These are phyloP conservation scores for Kwoniella europaea DNA, from an alignment of 768 basidiomycete genomes.

Conservation along the genomic window DNA sequence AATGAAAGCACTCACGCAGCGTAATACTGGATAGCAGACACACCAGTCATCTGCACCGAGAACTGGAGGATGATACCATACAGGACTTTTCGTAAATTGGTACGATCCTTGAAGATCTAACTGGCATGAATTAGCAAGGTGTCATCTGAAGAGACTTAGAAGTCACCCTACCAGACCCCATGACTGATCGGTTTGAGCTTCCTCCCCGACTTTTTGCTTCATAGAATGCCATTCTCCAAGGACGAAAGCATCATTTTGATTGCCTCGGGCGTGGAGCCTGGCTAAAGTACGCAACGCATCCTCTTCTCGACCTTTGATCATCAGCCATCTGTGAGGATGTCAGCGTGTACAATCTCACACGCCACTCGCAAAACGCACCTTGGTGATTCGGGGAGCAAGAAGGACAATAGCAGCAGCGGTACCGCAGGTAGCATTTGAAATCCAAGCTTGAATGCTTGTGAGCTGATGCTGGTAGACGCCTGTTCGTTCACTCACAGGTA, in stretches of 20 bases:
- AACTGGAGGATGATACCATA: slow-evolving; percentile 62
- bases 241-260: slow-evolving; percentile 63
- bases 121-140: slow-evolving; percentile 52
- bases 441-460: slow-evolving; percentile 61
- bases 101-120: slow-evolving; percentile 56
- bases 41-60: slow-evolving; percentile 68
- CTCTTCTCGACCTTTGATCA: slow-evolving; percentile 73
- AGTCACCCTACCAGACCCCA: slow-evolving; percentile 52
- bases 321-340: slow-evolving; percentile 64
- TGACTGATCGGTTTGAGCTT: slow-evolving; percentile 62
- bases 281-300: slow-evolving; percentile 74
- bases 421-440: slow-evolving; percentile 47
- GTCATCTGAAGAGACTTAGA: neutral
- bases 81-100: slow-evolving; percentile 36
- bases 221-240: slow-evolving; percentile 63
- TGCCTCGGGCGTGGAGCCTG: slow-evolving; percentile 81
- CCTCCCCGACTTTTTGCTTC: slow-evolving; percentile 72
- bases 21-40: slow-evolving; percentile 67
- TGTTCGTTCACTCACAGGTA: slow-evolving; percentile 17
- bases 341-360: no score
- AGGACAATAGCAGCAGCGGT: slow-evolving; percentile 64
- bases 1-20: slow-evolving; percentile 46
- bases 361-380: slow-evolving; percentile 36
- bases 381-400: slow-evolving; percentile 79
- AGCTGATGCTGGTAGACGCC: slow-evolving; percentile 66